Evolutionary conservation across 225 moss, liverwort and hornwort genomes (phyloP), one percentile per base, ranked within the genome.

Genomic region (Asterella californica): DNA sequence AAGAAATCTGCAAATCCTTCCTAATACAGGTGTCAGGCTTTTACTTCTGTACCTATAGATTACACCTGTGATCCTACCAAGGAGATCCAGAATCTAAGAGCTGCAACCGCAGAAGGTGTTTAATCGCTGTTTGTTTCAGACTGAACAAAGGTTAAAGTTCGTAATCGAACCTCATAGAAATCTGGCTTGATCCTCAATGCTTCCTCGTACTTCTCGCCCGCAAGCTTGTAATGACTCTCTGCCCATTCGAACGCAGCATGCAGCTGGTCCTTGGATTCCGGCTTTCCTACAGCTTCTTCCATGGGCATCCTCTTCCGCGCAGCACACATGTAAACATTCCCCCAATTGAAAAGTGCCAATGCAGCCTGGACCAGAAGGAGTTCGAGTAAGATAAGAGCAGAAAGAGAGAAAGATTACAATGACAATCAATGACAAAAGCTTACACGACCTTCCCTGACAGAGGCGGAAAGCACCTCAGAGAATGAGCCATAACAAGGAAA

Each of bases 321-420:
- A 73, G 88, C 88, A 78, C 88, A 88, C 86, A 88, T 88, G 78
- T 86, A 88, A 34, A 88, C 88, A 82, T 88, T 88, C 24, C 88
- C 88, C 88, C 88, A 88, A 32, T 88, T 88, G 82, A 88, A 88
- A 17, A 88, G 76, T 12, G 88, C 88, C 78, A 88, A 64, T 1
- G 88, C 88, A 42, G 88, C 88, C 88, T 88, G 65, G 34, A 72
- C 42, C 42, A 34, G 9, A 36, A 68, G 77, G 11, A 17, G 15
- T 72, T 52, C 15, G 52, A 50, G 73, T 15, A 0, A 74, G 52
- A 52, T 32, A 7, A 8, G 10, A 37, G 38, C 21, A 37, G 22
- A 45, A 7, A 33, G 38, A 37, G 67, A 37, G 6, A 9, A 37
- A 9, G 5, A 67, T 36, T 4, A 6, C 3, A 32, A 12, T 2